Evolutionary conservation across 1,284 basidiomycete species (phyloP), one percentile per base, ranked within the genome.

Genomic region (Taiwanofungus camphoratus): DNA sequence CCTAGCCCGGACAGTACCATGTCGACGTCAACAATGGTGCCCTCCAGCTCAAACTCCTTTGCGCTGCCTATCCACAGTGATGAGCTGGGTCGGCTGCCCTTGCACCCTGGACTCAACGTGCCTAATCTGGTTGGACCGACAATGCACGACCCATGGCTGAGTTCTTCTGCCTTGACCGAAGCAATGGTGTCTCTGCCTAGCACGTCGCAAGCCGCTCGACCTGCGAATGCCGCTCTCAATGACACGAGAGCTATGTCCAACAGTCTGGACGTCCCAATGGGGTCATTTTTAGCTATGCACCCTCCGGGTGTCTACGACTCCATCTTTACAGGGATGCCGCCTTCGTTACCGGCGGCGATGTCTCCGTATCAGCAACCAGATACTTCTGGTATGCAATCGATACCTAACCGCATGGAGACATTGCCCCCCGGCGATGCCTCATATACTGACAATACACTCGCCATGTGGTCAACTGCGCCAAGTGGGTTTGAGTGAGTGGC

Each of bases 41-140:
- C 21, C 40, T 15, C 41, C 19, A 32, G 29, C 32, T 23, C 42
- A 34, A 29, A 32, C 22, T 31, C 42, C 27, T 58, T 56, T 41
- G 41, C 48, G 36, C 61, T 82, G 2, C 81, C 81, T 0, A 64
- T 79, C 30, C 78, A 79, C 51, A 81, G 72, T 52, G 68, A 79
- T 39, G 79, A 83, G 35, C 63, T 84, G 2, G 79, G 70, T 1
- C 61, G 71, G 18, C 54, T 78, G 3, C 78, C 82, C 0, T 44
- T 77, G n/a, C 73, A 78, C 45, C 54, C 60, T 6, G 52, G 49
- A 2, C 51, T 51, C 30, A 50, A 42, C 31, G 29, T 39, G 35
- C 33, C 40, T n/a, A 29, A n/a, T n/a, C 8, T 9, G 8, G n/a
- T n/a, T n/a, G n/a, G 16, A 7, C 16, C 8, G 6, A 8, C 16